A percentile compares a stretch with the other conserved stretches of the same genome.
Evolutionary conservation across 306 rosid species (phyloP).

Genomic region (Ziziphus jujuba): DNA sequence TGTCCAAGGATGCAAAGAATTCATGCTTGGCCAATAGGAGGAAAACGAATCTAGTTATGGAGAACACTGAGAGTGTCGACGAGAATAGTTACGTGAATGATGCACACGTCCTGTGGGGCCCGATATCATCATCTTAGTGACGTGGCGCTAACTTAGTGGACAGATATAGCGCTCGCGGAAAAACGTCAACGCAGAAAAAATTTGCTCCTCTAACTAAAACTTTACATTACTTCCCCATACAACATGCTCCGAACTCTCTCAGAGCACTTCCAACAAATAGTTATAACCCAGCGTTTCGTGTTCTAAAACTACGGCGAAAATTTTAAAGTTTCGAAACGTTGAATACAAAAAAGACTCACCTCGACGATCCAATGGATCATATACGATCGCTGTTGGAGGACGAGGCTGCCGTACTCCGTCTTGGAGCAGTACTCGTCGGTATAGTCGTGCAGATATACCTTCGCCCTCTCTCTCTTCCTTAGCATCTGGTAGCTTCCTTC

Average conservation of each 20-base stretch:
- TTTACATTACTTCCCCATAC: neutral
- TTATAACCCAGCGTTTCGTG: conserved; percentile 1
- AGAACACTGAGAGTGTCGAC: neutral
- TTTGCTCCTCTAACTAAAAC: conserved; percentile 20
- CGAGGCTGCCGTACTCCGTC: conserved; percentile 51
- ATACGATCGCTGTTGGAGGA: conserved; percentile 61
- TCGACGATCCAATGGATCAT: conserved; percentile 85
- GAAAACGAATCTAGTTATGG: conserved; percentile 7
- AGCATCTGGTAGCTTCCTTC: conserved; percentile 75
- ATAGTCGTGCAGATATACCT: conserved; percentile 47
- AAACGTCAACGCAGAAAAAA: conserved; percentile 4
- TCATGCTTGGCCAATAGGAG: conserved; percentile 12
- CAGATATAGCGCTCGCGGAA: neutral
- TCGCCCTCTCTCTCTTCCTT: conserved; percentile 64
- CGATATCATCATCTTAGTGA: neutral
- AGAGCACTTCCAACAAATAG: neutral
- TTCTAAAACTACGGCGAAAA: neutral
- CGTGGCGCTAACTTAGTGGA: conserved; percentile 35
- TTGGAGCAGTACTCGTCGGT: conserved; percentile 44
- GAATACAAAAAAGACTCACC: conserved; percentile 33
- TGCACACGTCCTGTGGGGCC: neutral
- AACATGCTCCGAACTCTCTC: conserved; percentile 18
- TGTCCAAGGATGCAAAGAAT: no score
- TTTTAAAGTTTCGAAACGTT: neutral
- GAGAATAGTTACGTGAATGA: conserved; percentile 14